Conservation (phyloP, 331 rosid genomes). For the Stylosanthes scabra region DNA sequence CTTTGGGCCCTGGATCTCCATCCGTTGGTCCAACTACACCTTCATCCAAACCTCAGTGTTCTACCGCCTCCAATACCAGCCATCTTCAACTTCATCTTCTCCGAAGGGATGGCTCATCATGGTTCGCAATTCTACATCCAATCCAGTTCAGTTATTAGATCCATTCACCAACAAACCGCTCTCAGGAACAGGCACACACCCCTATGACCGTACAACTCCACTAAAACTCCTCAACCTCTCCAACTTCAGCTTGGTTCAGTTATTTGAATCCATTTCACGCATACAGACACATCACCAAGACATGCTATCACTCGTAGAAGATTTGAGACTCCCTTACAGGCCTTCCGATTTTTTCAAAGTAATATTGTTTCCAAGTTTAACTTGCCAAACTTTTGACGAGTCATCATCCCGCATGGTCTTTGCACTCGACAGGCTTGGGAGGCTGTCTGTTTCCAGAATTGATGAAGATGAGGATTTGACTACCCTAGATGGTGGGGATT, state of each 20-base stretch:
- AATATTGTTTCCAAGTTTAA: background rate
- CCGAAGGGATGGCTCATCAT: slow-evolving; percentile 43
- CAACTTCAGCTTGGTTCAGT: slow-evolving; percentile 39
- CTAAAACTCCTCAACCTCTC: slow-evolving; percentile 31
- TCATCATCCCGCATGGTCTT: slow-evolving; percentile 21
- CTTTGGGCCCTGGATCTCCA: background rate
- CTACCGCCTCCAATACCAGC: slow-evolving; percentile 28
- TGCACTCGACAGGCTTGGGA: slow-evolving; percentile 36
- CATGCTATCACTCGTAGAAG: background rate
- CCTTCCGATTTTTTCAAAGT: slow-evolving; percentile 10
- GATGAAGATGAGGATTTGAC: slow-evolving; percentile 34
- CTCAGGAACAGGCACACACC: background rate
- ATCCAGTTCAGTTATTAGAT: slow-evolving; percentile 34
- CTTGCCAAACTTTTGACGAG: too few relatives aligned
- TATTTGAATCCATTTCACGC: slow-evolving; percentile 20
- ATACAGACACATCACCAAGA: too few relatives aligned
- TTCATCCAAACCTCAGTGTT: slow-evolving; percentile 34
- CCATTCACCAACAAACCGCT: background rate
- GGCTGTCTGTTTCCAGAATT: slow-evolving; percentile 38
- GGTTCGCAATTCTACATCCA: slow-evolving; percentile 36
- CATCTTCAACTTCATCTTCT: background rate
- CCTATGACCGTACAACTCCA: background rate
- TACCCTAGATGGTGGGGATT: slow-evolving; percentile 5
- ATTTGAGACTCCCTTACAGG: background rate
- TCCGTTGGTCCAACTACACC: background rate